Evolutionary conservation across 2,329 filamentous ascomycete species (phyloP).

Genomic region (Endothia cerciana): DNA sequence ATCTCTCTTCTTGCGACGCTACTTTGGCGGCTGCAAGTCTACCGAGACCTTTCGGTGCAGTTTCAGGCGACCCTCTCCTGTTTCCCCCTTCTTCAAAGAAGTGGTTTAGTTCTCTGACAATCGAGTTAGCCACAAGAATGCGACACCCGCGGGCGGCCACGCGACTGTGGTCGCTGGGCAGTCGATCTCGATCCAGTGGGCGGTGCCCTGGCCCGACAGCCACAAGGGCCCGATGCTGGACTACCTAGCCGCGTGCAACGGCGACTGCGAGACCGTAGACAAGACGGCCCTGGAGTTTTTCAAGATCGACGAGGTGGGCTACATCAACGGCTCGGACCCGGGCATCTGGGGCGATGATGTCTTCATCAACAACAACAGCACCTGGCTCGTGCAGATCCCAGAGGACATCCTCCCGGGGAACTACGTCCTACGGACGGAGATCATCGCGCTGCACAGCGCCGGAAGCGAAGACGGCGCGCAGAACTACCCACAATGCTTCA

Average conservation of each 20-base stretch:
- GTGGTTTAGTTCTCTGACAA: background rate
- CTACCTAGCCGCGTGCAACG: slow-evolving; percentile 41
- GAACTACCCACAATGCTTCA: slow-evolving; percentile 56
- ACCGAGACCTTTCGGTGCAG: background rate
- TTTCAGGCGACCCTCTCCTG: background rate
- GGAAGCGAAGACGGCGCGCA: slow-evolving; percentile 45
- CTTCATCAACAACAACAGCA: slow-evolving; percentile 50
- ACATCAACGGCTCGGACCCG: slow-evolving; percentile 34
- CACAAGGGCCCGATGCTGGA: slow-evolving; percentile 39
- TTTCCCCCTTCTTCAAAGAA: background rate
- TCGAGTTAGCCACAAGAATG: slow-evolving; percentile 36
- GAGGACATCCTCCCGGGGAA: slow-evolving; percentile 45
- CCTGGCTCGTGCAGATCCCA: slow-evolving; percentile 48
- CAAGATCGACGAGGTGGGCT: slow-evolving; percentile 40
- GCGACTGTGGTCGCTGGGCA: slow-evolving; percentile 38
- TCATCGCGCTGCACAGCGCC: slow-evolving; percentile 50
- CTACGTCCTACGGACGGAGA: slow-evolving; percentile 52
- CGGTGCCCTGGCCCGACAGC: slow-evolving; percentile 25
- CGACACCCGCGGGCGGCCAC: slow-evolving; percentile 36
- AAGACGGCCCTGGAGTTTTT: slow-evolving; percentile 42
- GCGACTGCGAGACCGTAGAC: slow-evolving; percentile 41
- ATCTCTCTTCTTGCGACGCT: background rate
- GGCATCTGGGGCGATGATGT: slow-evolving; percentile 45
- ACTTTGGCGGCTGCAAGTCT: too few species aligned
- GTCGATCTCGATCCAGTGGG: slow-evolving; percentile 32